These are phyloP conservation scores for Karstenula rhodostoma DNA, from an alignment of 2,329 filamentous ascomycete genomes.

Conservation along the genomic window DNA sequence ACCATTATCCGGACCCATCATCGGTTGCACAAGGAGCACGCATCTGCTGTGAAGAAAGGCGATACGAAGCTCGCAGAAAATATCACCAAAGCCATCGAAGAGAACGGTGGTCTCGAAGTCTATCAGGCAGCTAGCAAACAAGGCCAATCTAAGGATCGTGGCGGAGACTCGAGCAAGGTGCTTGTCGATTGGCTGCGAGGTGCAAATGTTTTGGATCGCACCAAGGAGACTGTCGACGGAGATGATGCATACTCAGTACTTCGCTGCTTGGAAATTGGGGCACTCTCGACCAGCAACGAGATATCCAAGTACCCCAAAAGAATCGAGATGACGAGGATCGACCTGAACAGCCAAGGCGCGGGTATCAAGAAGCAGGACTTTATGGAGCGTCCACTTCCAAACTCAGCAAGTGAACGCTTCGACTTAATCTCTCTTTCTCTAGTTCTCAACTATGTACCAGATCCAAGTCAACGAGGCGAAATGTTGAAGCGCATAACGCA, in stretches of 20 bases:
- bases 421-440: slow-evolving; percentile 91
- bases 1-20: slow-evolving; percentile 68
- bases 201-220: slow-evolving; percentile 28
- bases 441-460: slow-evolving; percentile 93
- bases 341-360: slow-evolving; percentile 84
- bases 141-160: slow-evolving; percentile 67
- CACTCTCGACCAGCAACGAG: slow-evolving; percentile 82
- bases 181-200: slow-evolving; percentile 66
- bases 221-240: slow-evolving; percentile 16
- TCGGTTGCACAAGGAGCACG: slow-evolving; percentile 64
- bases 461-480: slow-evolving; percentile 75
- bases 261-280: slow-evolving; percentile 86
- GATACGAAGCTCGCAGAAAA: slow-evolving; percentile 51
- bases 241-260: slow-evolving; percentile 42
- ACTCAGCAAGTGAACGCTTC: slow-evolving; percentile 69
- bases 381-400: slow-evolving; percentile 83
- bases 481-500: slow-evolving; percentile 70
- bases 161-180: slow-evolving; percentile 69
- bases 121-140: slow-evolving; percentile 71
- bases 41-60: slow-evolving; percentile 57
- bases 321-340: slow-evolving; percentile 83
- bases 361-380: slow-evolving; percentile 91
- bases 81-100: slow-evolving; percentile 60
- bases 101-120: slow-evolving; percentile 65
- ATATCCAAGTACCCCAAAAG: slow-evolving; percentile 73